Base-by-base conservation (phyloP, 352 stramenopile genomes). In the Phytopythium oedochilum region DNA sequence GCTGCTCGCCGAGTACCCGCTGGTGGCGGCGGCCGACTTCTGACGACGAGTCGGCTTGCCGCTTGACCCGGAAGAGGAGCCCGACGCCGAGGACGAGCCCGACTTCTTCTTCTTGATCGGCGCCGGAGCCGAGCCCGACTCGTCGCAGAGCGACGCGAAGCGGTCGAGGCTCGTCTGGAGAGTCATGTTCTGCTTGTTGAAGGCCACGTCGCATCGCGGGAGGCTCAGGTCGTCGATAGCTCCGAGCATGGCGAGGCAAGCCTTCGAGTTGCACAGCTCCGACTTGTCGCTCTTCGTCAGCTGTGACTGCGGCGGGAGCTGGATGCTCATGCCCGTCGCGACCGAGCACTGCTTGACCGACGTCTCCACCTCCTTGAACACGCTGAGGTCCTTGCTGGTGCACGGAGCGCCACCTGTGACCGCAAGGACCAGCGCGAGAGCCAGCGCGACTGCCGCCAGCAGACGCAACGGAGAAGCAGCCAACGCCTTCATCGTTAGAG, bases 141-240 rank as follows among this genome's bases (percentile, higher is more conserved):
- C 61, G 36, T 86, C 76, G 52, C 75, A 83, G 2, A 67, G 51
- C 5, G 72, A 50, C 32, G 76, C 65, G 22, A 86, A 80, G 42
- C 55, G 59, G 46, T 86, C 68, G n/a, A 84, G 39, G 29, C 64
- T 75, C 40, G 43, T 40, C 60, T 82, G 72, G 35, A 88, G 58
- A 54, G 74, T 85, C 55, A 80, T 57, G 51, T 86, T 86, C 47
- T 65, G 67, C 22, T 70, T 61, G 54, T 75, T 61, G 48, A 82
- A 75, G 2, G 66, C 11, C 9, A 69, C 47, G 1, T 86, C 78
- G 45, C 78, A 89, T 17, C 49, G 66, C 18, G 75, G 73, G 12
- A 89, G 57, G 20, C 79, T 61, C 53, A 89, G 62, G 50, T 87
- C 78, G 57, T 87, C 75, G 11, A 87, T 57, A 11, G 60, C 55